Base-by-base conservation (phyloP, 306 rosid species). In the Leucaena leucocephala region DNA sequence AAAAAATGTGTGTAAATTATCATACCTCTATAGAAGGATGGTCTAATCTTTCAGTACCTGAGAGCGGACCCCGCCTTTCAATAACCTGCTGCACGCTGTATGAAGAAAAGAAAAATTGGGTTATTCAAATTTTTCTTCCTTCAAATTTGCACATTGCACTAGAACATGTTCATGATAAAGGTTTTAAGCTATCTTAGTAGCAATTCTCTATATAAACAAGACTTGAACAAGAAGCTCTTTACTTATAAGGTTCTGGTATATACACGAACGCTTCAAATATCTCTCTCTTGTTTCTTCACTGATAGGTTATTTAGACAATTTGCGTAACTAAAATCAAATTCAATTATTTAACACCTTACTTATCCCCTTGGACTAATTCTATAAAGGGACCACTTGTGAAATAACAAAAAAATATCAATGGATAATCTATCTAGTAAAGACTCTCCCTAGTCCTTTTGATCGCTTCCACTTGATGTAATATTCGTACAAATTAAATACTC, bases 1-100 rank as follows among this genome's bases (percentile, higher is more conserved):
- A 49, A 16, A 49, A 15, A 49, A 7, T 14, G 5, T 14, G 6
- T 27, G 27, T 7, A 57, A 62, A 15, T 7, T 33, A 39, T 17
- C 71, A 40, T 40, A 67, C 33, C 50, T 67, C 72, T 8, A 17
- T 40, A 67, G 72, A 42, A 40, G 72, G 34, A 67, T 39, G 35
- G 49, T 9, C 35, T 39, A 42, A 17, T 67, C 50, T 67, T 40
- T 40, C 50, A 67, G 19, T n/a, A 33, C 42, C 48, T 67, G 72
- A 40, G 14, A 40, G 34, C 35, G 19, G 17, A 40, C 27, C 15
- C n/a, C 27, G 35, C 72, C 35, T 67, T 67, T 39, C 49, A 42
- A 67, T n/a, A n/a, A 42, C 34, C 50, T 67, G 17, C 35, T 67
- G 49, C 50, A 67, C 15, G 12, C 72, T 67, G 19, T 43, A 67